Conservation (phyloP, 2,329 filamentous ascomycete genomes). For the Fusarium odoratissimum region DNA sequence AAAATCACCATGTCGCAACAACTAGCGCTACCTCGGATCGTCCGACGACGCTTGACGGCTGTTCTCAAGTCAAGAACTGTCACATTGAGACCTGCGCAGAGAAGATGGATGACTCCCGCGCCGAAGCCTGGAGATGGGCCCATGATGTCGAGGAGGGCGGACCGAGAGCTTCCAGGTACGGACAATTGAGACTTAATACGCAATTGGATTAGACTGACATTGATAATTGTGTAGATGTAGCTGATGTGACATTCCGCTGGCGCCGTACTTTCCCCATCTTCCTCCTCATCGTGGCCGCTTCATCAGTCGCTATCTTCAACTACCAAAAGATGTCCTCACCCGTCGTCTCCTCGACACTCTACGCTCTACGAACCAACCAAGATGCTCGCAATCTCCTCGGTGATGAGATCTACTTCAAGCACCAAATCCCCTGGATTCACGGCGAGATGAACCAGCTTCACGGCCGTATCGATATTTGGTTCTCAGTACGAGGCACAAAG, state of each 20-base stretch:
- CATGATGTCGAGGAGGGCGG: constrained; percentile 71
- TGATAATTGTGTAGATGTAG: constrained; percentile 51
- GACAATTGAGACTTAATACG: neutral
- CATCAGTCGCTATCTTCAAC: constrained; percentile 94
- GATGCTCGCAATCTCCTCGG: constrained; percentile 82
- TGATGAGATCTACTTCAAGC: constrained; percentile 85
- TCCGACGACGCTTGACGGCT: constrained; percentile 42
- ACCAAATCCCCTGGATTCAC: constrained; percentile 84
- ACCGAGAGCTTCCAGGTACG: constrained; percentile 74
- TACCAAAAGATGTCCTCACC: constrained; percentile 95
- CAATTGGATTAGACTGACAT: neutral
- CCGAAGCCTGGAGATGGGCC: constrained; percentile 71
- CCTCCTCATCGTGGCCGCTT: constrained; percentile 74
- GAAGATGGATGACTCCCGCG: constrained; percentile 64
- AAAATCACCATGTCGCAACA: constrained; percentile 38
- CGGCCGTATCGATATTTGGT: constrained; percentile 87
- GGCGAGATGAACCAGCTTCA: constrained; percentile 94
- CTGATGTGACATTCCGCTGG: constrained; percentile 68
- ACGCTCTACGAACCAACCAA: constrained; percentile 85
- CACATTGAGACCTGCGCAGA: constrained; percentile 47
- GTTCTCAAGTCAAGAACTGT: constrained; percentile 38
- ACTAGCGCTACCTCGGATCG: constrained; percentile 41
- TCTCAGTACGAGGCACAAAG: constrained; percentile 85
- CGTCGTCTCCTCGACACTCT: constrained; percentile 87
- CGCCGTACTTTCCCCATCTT: constrained; percentile 84